Evolutionary conservation across 2,329 filamentous ascomycete species (phyloP).

Genomic region (Mollisiaceae sp.): DNA sequence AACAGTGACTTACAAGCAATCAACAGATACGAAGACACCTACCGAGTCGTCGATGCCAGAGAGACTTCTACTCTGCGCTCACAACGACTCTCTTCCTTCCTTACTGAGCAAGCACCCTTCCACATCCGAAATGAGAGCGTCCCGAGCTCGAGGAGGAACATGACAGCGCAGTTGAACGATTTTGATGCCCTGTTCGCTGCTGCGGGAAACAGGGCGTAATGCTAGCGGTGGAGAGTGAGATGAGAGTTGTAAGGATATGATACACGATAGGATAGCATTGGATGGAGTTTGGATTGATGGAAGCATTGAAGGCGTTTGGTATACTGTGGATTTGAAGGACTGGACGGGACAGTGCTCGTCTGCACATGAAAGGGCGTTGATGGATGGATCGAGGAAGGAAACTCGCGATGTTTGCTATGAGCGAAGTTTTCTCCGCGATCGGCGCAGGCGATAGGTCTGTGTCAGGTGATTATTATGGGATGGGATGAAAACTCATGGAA

Average conservation of each 20-base stretch:
- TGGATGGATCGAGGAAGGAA: no score
- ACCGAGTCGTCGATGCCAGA: neutral
- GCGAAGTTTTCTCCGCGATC: no score
- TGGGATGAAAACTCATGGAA: no score
- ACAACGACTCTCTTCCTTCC: neutral
- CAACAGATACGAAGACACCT: neutral
- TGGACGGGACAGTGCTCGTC: neutral
- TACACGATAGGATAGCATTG: neutral
- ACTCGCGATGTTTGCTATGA: no score
- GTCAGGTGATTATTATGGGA: no score
- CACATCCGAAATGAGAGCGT: neutral
- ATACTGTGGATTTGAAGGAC: neutral
- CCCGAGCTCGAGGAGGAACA: neutral
- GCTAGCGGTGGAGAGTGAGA: no score
- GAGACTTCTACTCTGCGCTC: neutral
- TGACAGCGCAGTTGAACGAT: neutral
- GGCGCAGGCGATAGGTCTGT: no score
- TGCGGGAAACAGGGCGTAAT: neutral
- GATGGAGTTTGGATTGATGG: neutral
- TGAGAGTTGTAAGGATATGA: neutral
- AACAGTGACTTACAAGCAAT: neutral
- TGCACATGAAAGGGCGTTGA: no score
- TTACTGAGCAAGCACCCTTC: neutral
- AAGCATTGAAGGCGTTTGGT: neutral
- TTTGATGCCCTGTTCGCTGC: neutral